These are phyloP conservation scores for Ophiostoma australiae DNA, from an alignment of 2,329 filamentous ascomycete genomes.

Conservation along the genomic window DNA sequence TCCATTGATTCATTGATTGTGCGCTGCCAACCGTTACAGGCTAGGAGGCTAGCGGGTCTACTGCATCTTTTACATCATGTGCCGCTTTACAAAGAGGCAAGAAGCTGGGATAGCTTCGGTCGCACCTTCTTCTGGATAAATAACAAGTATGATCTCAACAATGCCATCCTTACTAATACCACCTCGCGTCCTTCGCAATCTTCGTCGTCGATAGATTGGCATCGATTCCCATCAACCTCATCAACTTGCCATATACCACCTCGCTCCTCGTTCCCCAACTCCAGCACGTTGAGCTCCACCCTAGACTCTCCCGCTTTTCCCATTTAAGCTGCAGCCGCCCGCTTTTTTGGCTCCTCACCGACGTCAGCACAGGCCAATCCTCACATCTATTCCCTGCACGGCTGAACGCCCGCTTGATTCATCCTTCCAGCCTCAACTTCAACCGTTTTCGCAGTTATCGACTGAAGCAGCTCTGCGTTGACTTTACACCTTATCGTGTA, in stretches of 20 bases:
- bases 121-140: background rate
- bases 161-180: no score
- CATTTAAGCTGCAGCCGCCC: slow-evolving; percentile 10
- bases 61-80: background rate
- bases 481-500: background rate
- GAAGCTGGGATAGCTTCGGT: background rate
- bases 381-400: slow-evolving; percentile 19
- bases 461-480: background rate
- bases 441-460: background rate
- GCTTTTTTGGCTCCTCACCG: slow-evolving; percentile 19
- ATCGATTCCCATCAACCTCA: background rate
- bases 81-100: background rate
- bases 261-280: background rate
- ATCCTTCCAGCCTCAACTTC: background rate
- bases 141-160: background rate
- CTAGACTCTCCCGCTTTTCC: slow-evolving; percentile 10
- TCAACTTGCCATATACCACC: background rate
- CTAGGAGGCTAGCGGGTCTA: background rate
- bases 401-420: slow-evolving; percentile 16
- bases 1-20: background rate
- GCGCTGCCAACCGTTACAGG: background rate
- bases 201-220: no score
- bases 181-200: no score
- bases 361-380: slow-evolving; percentile 24
- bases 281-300: background rate